Conservation (phyloP, 2,329 filamentous ascomycete genomes). For the Fusarium austroafricanum region DNA sequence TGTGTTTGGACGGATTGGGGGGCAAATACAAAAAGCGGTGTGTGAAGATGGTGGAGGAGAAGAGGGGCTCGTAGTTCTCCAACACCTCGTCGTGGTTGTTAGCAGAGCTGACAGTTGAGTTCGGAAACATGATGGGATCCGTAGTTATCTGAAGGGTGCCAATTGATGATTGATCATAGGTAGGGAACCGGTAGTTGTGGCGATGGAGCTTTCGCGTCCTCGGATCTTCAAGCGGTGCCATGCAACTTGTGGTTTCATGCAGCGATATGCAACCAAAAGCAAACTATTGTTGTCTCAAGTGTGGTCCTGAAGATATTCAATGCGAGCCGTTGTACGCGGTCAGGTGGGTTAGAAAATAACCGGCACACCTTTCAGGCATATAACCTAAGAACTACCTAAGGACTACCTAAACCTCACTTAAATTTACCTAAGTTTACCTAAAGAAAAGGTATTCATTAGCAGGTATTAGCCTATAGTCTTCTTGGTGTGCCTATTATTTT, state of each 20-base stretch:
- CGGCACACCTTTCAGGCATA: no score
- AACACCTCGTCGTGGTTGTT: constrained; percentile 13
- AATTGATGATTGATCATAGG: constrained; percentile 8
- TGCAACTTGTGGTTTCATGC: constrained; percentile 46
- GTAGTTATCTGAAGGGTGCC: constrained; percentile 7
- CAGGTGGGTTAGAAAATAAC: no score
- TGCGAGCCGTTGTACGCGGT: constrained; percentile 13
- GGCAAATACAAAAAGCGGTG: constrained; percentile 45
- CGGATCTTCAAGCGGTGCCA: constrained; percentile 40
- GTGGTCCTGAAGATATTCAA: constrained; percentile 8
- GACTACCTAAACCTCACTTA: no score
- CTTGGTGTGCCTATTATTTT: no score
- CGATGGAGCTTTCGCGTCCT: constrained; percentile 22
- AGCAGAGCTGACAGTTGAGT: constrained; percentile 24
- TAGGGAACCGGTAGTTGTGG: not conserved
- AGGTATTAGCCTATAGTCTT: no score
- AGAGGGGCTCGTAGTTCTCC: constrained; percentile 38
- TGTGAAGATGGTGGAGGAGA: constrained; percentile 41
- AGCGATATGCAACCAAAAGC: constrained; percentile 24
- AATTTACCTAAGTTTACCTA: no score
- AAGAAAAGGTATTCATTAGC: no score
- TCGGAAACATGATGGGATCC: constrained; percentile 17
- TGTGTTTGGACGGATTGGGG: constrained; percentile 12
- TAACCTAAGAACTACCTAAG: no score
- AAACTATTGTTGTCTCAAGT: constrained; percentile 12